Conservation (phyloP, 768 basidiomycete species). For the Leccinum boreale region DNA sequence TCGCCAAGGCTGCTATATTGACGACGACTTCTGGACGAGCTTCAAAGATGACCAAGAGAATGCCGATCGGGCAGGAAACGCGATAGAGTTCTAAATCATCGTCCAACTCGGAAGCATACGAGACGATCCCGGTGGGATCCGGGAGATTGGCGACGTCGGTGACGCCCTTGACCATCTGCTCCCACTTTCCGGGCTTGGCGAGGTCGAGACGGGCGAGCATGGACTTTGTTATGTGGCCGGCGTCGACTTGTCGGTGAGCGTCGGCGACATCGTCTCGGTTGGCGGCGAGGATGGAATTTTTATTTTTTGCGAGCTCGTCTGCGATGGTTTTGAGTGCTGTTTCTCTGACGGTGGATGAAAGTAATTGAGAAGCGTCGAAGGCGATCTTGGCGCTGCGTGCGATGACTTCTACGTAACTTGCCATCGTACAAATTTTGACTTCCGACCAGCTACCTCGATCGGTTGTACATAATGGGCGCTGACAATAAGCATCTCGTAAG, state of each 20-base stretch:
- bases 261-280: conserved; percentile 83
- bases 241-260: conserved; percentile 72
- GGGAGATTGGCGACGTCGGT: conserved; percentile 80
- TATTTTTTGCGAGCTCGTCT: conserved; percentile 59
- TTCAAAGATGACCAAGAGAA: conserved; percentile 95
- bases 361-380: conserved; percentile 84
- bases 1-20: conserved; percentile 92
- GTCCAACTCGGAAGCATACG: conserved; percentile 89
- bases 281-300: conserved; percentile 69
- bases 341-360: conserved; percentile 64
- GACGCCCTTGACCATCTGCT: conserved; percentile 89
- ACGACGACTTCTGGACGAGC: conserved; percentile 97
- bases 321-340: conserved; percentile 70
- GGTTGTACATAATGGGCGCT: too few species aligned
- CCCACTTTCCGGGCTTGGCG: conserved; percentile 81
- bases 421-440: not conserved
- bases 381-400: conserved; percentile 79
- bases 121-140: conserved; percentile 82
- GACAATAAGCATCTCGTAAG: not conserved
- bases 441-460: too few species aligned
- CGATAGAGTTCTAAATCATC: conserved; percentile 86
- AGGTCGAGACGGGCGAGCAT: conserved; percentile 87
- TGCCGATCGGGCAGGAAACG: conserved; percentile 95
- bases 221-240: conserved; percentile 80
- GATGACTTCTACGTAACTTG: conserved; percentile 46